Evolutionary conservation across 73 alveolate genomes (phyloP), one percentile per base, ranked within the genome.

Genomic region (Chromera velia): DNA sequence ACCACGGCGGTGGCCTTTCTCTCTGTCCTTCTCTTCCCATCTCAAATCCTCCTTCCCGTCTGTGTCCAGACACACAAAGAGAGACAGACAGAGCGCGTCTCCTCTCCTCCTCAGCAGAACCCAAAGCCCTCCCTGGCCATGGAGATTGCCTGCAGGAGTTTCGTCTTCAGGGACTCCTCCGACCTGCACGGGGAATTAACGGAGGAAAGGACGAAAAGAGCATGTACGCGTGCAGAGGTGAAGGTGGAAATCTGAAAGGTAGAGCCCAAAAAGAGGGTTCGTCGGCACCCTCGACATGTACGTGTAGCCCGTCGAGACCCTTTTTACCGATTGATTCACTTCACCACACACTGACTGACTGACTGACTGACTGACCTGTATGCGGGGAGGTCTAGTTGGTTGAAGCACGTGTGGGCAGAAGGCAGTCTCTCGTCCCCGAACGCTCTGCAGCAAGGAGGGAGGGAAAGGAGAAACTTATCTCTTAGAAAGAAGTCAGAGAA

Each of bases 381-480:
- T 34, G 91, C 98, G 66, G 98, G 98, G 70, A 93, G 84, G 76
- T 93, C 98, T 29, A 93, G 86, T 88, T 94, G 95, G 87, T 94
- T 94, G 81, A 93, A 88, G 85, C 97, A 92, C 28, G 97, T 92
- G 80, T 92, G 95, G 9, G 97, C 94, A 9, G 90, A 75, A 70
- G 98, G 95, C 32, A 96, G 91, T 76, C 93, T 94, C 32, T 95
- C 98, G 0, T 66, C 72, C 17, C 82, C 82, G 62, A n/a, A n/a
- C n/a, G n/a, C n/a, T n/a, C n/a, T 89, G 72, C 81, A 95, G 75
- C 64, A 84, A 89, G 65, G 33, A 76, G 91, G 89, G 92, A n/a
- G n/a, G n/a, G n/a, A n/a, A n/a, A n/a, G n/a, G n/a, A n/a, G n/a
- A n/a, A n/a, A n/a, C n/a, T n/a, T n/a, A n/a, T n/a, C n/a, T n/a